These are phyloP conservation scores for Rhodotorula mucilaginosa DNA, from an alignment of 1,284 basidiomycete species.

Conservation along the genomic window DNA sequence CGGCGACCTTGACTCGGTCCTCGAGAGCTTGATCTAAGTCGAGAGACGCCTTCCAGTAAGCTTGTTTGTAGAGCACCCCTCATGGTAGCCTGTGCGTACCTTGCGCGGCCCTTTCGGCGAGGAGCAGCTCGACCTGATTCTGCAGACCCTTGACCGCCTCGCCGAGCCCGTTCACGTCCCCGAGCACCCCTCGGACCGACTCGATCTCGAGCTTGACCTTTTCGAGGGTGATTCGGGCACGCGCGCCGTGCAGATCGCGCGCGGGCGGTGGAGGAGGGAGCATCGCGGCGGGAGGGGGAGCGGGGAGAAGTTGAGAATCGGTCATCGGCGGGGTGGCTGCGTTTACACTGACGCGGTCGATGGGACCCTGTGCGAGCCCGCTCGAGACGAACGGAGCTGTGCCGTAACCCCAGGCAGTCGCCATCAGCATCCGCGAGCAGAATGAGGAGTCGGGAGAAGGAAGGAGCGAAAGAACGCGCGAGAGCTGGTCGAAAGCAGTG, in stretches of 20 bases:
- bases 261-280: not conserved
- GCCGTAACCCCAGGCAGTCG: not conserved
- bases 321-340: not conserved
- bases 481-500: no score
- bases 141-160: conserved; percentile 8
- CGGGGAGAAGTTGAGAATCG: conserved; percentile 1
- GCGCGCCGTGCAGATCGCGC: conserved; percentile 14
- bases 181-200: conserved; percentile 2
- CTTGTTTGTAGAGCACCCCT: not conserved
- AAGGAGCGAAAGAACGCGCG: not conserved
- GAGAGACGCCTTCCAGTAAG: not conserved
- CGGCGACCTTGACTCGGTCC: conserved; percentile 1
- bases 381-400: no score
- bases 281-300: not conserved
- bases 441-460: not conserved
- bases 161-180: conserved; percentile 3
- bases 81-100: not conserved
- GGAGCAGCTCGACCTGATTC: conserved; percentile 1
- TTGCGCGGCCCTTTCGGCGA: not conserved
- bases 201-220: conserved; percentile 18
- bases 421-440: not conserved
- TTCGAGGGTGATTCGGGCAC: conserved; percentile 4
- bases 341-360: not conserved
- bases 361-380: no score
- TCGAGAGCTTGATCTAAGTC: not conserved